Percentiles rank a stretch among this genome's conserved stretches.
Conservation (phyloP, 2,329 filamentous ascomycete species). For the Sporothrix sp. region DNA sequence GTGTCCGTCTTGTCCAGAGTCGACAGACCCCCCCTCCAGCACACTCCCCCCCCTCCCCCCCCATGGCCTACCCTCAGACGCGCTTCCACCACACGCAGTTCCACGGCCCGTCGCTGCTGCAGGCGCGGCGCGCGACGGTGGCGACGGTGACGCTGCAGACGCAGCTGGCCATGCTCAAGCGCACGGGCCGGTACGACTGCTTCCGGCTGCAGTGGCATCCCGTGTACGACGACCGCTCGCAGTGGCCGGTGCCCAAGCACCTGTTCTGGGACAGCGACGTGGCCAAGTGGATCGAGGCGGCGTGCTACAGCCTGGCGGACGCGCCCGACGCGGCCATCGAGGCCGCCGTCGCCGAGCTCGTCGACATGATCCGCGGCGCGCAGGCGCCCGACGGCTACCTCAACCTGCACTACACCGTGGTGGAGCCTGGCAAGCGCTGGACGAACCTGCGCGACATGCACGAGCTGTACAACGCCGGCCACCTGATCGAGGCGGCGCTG, state of each 20-base stretch:
- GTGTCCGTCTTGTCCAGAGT: too few relatives aligned
- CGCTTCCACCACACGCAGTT: neutral
- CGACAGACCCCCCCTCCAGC: too few relatives aligned
- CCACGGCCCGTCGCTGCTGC: constrained; percentile 3
- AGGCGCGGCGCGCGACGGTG: neutral
- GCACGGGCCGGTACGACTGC: neutral
- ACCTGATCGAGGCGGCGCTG: neutral
- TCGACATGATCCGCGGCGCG: neutral
- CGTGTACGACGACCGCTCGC: neutral
- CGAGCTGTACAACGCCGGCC: neutral
- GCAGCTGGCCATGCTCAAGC: constrained; percentile 1
- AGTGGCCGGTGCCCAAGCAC: constrained; percentile 3
- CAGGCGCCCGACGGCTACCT: constrained; percentile 1
- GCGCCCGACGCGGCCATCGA: neutral
- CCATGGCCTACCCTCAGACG: neutral
- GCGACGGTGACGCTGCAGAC: neutral
- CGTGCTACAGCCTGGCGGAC: neutral
- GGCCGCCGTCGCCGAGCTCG: neutral
- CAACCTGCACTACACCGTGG: constrained; percentile 1
- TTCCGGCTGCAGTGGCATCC: constrained; percentile 1
- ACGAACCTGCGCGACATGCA: constrained; percentile 4
- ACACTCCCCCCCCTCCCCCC: neutral
- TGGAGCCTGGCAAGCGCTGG: neutral
- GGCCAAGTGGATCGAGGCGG: constrained; percentile 5
- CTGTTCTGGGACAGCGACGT: constrained; percentile 2